Evolutionary conservation across 805 yeast genomes (phyloP), one percentile per base, ranked within the genome.

Genomic region (Groenewaldozyma tartarivorans): DNA sequence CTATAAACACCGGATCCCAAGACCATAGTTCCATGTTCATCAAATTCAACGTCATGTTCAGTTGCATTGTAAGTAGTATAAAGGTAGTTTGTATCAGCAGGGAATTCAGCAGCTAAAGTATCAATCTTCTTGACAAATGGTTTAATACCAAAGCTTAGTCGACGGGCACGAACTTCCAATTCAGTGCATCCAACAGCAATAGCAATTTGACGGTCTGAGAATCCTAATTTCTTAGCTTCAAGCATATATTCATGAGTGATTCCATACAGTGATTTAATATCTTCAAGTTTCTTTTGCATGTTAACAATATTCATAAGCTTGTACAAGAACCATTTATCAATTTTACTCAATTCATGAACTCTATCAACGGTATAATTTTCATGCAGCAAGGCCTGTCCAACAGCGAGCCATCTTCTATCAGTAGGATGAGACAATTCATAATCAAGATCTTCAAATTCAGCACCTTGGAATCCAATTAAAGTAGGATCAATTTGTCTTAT

Each of bases 1-100:
- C 98, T 78, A 75, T 90, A 90, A 39, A 92, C 98, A 70, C 98
- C 97, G n/a, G 96, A 87, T 41, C 97, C 98, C 54, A 90, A 72
- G 32, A 90, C 97, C 77, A 92, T 69, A 46, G 92, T 81, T 58
- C 97, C 97, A 51, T 83, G 73, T 45, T 90, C 97, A 55, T 81
- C 75, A 59, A 90, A 92, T 35, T 69, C 74, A 37, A 90, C 80
- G 63, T 90, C 98, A 50, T 79, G 80, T 43, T 77, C 70, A 44
- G 84, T 73, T 43, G 96, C 98, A 58, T 88, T 90, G 68, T 90
- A 90, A 36, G 98, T 90, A 39, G 95, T 84, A 77, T 90, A 90
- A 54, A 90, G 72, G 65, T 90, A 90, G 71, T 90, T 90, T 42
- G 98, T 90, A 55, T 80, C 74, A 39, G 98, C 98, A 37, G 98